A percentile compares a stretch with the other conserved stretches of the same genome.
Evolutionary conservation across 148 eudicot genomes (phyloP).

Genomic region (Pharnaceum exiguum): DNA sequence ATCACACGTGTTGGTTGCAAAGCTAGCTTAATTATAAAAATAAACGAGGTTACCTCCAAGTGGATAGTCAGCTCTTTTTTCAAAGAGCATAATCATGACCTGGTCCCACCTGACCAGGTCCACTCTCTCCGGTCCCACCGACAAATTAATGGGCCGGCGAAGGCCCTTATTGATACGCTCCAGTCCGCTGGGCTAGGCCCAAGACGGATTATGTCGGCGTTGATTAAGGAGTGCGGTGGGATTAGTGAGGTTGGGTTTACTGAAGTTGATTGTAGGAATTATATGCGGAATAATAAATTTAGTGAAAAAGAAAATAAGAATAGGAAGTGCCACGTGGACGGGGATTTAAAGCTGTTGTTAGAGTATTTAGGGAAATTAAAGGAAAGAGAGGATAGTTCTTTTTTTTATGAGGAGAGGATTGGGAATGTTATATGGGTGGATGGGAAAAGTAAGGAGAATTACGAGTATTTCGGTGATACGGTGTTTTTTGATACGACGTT

Average conservation of each 20-base stretch:
- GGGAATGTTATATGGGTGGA: constrained; percentile 55
- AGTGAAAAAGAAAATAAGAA: no score
- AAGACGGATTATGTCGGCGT: constrained; percentile 47
- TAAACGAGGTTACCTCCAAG: constrained; percentile 34
- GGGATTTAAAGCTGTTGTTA: constrained; percentile 36
- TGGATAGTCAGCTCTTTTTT: constrained; percentile 44
- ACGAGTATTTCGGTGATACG: constrained; percentile 48
- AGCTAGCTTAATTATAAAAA: constrained; percentile 39
- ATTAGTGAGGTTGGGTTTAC: constrained; percentile 59
- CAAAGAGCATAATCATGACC: constrained; percentile 56
- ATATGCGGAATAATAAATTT: constrained; percentile 47
- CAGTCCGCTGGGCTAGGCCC: constrained; percentile 56
- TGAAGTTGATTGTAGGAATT: constrained; percentile 59
- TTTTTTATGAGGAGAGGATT: constrained; percentile 34
- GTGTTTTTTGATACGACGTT: constrained; percentile 49
- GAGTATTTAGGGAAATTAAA: constrained; percentile 45
- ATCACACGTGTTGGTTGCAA: constrained; percentile 50
- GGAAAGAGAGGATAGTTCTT: constrained; percentile 28
- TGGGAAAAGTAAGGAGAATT: constrained; percentile 32
- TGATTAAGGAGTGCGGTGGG: constrained; percentile 56
- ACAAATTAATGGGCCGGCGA: constrained; percentile 51
- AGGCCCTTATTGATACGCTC: constrained; percentile 46
- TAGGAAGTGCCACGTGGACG: constrained; percentile 36
- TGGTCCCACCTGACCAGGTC: constrained; percentile 47
- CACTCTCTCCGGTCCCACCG: constrained; percentile 48